Evolutionary conservation across 768 basidiomycete species (phyloP), one percentile per base, ranked within the genome.

Genomic region (Lentinula lateritia): DNA sequence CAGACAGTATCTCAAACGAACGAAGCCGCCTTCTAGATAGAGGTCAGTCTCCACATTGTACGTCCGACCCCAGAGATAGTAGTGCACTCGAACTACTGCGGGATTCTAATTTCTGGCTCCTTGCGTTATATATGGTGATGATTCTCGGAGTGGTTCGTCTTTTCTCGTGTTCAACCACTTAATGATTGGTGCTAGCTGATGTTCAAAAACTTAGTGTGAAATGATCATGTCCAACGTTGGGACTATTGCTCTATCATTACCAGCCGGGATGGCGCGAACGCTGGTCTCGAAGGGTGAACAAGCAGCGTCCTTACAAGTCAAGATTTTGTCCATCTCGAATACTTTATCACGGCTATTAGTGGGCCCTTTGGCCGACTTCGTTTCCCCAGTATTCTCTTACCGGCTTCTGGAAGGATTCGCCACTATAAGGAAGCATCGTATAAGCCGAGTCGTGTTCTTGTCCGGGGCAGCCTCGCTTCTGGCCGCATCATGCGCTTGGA

Each of bases 201-300:
- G 60, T 58, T 35, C 2, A 39, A 4, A 61, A 48, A 43, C 16
- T 6, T 58, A 90, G 88, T 83, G 81, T 50, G 90, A 92, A 71
- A 92, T 91, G 90, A 79, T 93, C 20, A 85, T 93, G 18, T 87
- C 90, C 18, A 93, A 92, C 67, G 86, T 93, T 52, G 91, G 90
- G 41, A 85, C 88, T 1, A 88, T 93, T 55, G 80, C 88, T 13
- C 73, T 87, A 4, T 86, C 91, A 13, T 79, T 92, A 39, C 83
- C 85, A 8, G 67, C 73, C 15, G 56, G 64, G 10, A 65, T 70
- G 18, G 23, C 61, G 5, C 34, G 42, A 23, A 48, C 68, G 6
- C 41, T 71, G 18, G 68, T 73, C 15, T 65, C 74, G 16, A 72
- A 76, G 46, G 65, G 69, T n/a, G 71, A 74, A 36, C 80, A 85